Conservation (phyloP, 768 basidiomycete species). For the Trametopsis cervina region DNA sequence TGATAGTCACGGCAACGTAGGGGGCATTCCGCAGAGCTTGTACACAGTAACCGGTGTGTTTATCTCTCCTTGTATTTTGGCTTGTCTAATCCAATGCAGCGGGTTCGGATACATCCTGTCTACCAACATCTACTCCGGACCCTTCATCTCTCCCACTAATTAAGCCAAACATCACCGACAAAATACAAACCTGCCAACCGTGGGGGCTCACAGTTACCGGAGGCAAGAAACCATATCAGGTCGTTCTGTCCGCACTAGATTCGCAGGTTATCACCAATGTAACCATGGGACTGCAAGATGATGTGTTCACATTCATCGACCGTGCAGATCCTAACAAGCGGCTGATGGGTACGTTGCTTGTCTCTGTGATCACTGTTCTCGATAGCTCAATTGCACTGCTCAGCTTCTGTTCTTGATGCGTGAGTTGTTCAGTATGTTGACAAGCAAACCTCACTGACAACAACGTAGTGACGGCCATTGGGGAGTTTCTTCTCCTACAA, state of each 20-base stretch:
- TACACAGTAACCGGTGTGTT: constrained; percentile 1
- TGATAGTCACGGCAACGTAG: constrained; percentile 36
- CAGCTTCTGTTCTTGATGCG: constrained; percentile 30
- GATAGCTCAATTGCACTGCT: background rate
- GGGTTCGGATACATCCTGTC: constrained; percentile 26
- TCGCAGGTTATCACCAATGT: constrained; percentile 36
- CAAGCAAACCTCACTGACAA: background rate
- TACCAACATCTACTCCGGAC: constrained; percentile 10
- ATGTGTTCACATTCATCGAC: constrained; percentile 37
- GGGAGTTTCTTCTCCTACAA: constrained; percentile 19
- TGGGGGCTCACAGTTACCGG: constrained; percentile 41
- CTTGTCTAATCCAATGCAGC: constrained; percentile 12
- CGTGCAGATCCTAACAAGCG: constrained; percentile 29
- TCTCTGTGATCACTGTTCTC: too few relatives aligned
- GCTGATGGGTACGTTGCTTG: constrained; percentile 39
- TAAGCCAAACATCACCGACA: constrained; percentile 31
- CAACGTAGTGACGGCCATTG: constrained; percentile 32
- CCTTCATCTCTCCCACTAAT: constrained; percentile 26
- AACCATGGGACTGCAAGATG: constrained; percentile 30
- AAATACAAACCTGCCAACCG: constrained; percentile 36
- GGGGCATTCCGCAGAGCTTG: constrained; percentile 29
- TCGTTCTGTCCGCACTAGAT: constrained; percentile 32
- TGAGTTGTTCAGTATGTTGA: background rate
- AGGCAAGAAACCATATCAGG: constrained; percentile 37
- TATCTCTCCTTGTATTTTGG: background rate